Evolutionary conservation across 202 grass and related monocot genomes (phyloP).

Genomic region (Zoysia matrella): DNA sequence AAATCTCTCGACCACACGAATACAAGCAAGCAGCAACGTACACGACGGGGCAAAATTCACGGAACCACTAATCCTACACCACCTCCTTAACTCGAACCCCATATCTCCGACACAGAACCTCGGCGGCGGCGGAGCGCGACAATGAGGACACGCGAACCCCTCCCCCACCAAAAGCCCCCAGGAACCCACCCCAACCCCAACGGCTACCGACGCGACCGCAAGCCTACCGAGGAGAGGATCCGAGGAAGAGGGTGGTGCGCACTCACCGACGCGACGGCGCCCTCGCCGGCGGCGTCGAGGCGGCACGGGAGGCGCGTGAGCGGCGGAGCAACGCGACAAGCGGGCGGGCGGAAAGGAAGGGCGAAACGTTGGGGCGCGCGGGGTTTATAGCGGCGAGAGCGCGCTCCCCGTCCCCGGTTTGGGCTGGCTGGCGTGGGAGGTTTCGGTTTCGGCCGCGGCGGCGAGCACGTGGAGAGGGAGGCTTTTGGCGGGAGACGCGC

Average conservation of each 20-base stretch:
- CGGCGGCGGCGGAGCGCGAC: not conserved
- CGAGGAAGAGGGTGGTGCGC: not conserved
- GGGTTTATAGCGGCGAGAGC: conserved; percentile 16
- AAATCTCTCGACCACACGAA: not conserved
- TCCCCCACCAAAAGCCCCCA: not conserved
- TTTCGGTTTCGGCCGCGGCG: conserved; percentile 21
- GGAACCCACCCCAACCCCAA: not conserved
- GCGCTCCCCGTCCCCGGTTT: not conserved
- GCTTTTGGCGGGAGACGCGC: conserved; percentile 41
- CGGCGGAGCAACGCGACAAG: conserved; percentile 8
- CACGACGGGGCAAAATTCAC: not conserved
- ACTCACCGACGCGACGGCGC: conserved; percentile 21
- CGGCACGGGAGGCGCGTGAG: not conserved
- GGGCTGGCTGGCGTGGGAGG: not conserved
- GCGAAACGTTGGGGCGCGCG: not conserved
- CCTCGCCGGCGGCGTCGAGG: conserved; percentile 10
- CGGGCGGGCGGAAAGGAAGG: not conserved
- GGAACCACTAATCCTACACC: not conserved
- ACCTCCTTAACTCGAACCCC: not conserved
- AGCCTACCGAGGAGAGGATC: not conserved
- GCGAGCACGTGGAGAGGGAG: conserved; percentile 14
- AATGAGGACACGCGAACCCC: not conserved
- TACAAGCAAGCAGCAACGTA: not conserved
- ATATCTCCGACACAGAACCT: not conserved
- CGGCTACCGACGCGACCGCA: not conserved